Base-by-base conservation (phyloP, 1,284 basidiomycete species). In the Anthracocystis walkeri region DNA sequence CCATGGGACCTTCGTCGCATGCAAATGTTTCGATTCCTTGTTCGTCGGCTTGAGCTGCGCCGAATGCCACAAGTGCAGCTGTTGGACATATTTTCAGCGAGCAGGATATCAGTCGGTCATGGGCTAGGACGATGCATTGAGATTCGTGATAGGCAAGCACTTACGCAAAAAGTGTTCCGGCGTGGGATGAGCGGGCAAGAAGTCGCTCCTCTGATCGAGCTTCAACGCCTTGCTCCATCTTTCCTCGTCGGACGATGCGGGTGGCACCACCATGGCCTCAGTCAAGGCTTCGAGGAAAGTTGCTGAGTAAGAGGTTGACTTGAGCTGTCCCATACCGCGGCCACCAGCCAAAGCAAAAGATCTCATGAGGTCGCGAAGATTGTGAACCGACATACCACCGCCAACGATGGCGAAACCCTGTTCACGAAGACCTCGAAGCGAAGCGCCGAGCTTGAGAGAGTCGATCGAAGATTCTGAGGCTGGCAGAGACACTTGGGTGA, bases 401-500 rank as follows among this genome's bases (percentile, higher is more conserved):
- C 72, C 75, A 0, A 82, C 61, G 31, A 82, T 64, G 16, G 67
- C 77, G 46, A 74, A 78, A 5, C 80, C 79, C 44, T 70, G 65
- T n/a, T 80, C 73, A 4, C 85, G 60, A 21, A 88, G 79, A 0
- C 58, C 51, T 0, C 82, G 68, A 1, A 88, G 82, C 0, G 86
- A 84, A n/a, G 75, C 73, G 14, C 87, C 87, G 3, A 88, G 82
- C 66, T 82, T 84, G 46, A 86, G 81, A 7, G 84, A 77, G 20
- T 81, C 83, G 27, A 75, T 68, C 0, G 84, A 52, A 0, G 57
- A 38, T 1, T 73, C 64, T 51, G 86, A 83, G 0, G 83, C 81
- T 0, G 87, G 87, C 5, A 88, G 75, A 0, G 86, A 87, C 8
- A 88, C 81, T 64, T 88, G 87, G 0, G 86, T 73, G 46, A 88